Evolutionary conservation across 75 land plant species (phyloP).

Genomic region (Pinus albicaulis): DNA sequence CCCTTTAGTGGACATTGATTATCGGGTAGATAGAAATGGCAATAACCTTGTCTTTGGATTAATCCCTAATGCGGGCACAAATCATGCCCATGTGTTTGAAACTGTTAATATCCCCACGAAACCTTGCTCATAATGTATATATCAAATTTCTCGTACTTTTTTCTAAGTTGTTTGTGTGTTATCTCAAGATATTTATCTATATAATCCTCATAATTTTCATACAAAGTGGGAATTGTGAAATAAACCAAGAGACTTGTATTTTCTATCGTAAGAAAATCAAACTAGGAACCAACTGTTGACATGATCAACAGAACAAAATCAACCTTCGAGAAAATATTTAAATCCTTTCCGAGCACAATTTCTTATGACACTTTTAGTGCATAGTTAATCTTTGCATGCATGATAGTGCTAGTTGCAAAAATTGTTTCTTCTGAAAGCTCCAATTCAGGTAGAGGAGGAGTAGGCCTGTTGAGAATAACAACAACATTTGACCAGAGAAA

Average conservation of each 20-base stretch:
- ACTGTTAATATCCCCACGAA: no score
- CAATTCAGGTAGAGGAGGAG: constrained; percentile 30
- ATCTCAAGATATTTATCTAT: no score
- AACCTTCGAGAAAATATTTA: constrained; percentile 32
- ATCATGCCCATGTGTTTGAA: no score
- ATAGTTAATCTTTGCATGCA: constrained; percentile 23
- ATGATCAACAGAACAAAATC: constrained; percentile 17
- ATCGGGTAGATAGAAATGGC: no score
- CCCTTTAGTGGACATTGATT: no score
- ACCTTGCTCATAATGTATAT: no score
- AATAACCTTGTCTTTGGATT: no score
- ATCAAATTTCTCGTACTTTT: no score
- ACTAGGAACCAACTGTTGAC: constrained; percentile 21
- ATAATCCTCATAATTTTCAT: no score
- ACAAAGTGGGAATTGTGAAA: no score
- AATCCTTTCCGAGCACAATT: constrained; percentile 34
- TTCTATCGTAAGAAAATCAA: constrained; percentile 25
- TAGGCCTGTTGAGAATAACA: constrained; percentile 38
- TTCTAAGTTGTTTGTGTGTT: no score
- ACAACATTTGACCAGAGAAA: constrained; percentile 86
- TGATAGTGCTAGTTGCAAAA: constrained; percentile 4
- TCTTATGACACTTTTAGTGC: constrained; percentile 20
- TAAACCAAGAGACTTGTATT: background rate
- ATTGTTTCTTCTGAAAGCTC: constrained; percentile 30
- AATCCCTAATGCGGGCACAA: no score